A percentile compares a stretch with the other conserved stretches of the same genome.
Evolutionary conservation across 495 filamentous ascomycete genomes (phyloP).

Genomic region (Physcia stellaris): DNA sequence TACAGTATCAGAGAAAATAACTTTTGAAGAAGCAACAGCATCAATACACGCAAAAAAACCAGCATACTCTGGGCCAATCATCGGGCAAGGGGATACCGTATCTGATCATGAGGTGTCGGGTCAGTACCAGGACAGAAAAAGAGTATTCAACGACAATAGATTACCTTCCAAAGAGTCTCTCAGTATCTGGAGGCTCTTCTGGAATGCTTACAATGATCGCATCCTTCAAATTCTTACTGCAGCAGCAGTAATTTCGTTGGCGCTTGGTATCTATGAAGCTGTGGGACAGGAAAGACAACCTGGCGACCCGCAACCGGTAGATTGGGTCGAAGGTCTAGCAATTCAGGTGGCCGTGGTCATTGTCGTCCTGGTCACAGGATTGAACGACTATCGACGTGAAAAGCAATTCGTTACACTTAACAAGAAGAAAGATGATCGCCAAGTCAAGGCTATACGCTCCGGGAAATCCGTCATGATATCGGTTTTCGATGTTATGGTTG

Average conservation of each 20-base stretch:
- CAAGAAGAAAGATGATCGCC: conserved; percentile 61
- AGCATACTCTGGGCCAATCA: background rate
- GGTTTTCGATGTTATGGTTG: conserved; percentile 56
- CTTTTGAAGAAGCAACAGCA: conserved; percentile 45
- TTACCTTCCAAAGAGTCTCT: conserved; percentile 64
- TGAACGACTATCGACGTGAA: conserved; percentile 72
- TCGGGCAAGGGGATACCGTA: conserved; percentile 9
- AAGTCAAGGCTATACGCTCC: conserved; percentile 64
- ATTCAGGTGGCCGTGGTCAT: conserved; percentile 66
- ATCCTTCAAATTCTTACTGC: conserved; percentile 62
- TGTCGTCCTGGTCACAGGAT: conserved; percentile 58
- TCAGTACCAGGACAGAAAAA: conserved; percentile 50
- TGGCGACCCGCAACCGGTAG: conserved; percentile 34
- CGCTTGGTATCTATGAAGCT: conserved; percentile 57
- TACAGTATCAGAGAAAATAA: conserved; percentile 38
- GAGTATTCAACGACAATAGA: conserved; percentile 60
- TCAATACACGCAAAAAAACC: conserved; percentile 11
- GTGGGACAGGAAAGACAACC: conserved; percentile 23
- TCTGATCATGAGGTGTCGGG: conserved; percentile 12
- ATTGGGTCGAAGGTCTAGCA: conserved; percentile 73
- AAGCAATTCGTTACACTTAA: conserved; percentile 69
- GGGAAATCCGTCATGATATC: conserved; percentile 61
- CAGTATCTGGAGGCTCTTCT: conserved; percentile 57
- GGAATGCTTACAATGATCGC: conserved; percentile 80
- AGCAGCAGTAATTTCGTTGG: conserved; percentile 60